A percentile compares a stretch with the other conserved stretches of the same genome.
phyloP scores from a whole-genome alignment of 495 filamentous ascomycete genomes.

The Darksidea phi region DNA sequence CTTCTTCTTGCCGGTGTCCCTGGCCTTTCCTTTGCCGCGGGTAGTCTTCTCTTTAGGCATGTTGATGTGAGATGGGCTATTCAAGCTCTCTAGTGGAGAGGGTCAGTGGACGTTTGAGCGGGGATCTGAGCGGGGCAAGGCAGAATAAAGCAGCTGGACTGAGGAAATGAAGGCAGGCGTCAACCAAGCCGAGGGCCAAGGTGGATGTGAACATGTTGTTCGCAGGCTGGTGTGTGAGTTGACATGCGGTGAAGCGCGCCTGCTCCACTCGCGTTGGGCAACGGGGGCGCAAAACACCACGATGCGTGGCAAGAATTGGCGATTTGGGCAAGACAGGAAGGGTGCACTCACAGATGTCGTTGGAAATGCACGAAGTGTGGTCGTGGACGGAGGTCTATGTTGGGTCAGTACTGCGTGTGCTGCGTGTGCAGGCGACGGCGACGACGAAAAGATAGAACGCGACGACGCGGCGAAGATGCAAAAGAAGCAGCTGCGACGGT shows the following conservation, averaged over 20 bases:
- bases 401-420: background rate
- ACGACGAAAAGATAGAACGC: background rate
- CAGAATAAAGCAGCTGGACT: background rate
- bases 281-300: slow-evolving; percentile 1
- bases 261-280: background rate
- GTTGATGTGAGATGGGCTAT: slow-evolving; percentile 39
- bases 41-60: slow-evolving; percentile 77
- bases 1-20: slow-evolving; percentile 67
- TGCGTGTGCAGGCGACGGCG: background rate
- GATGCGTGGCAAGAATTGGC: background rate
- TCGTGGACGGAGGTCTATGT: background rate
- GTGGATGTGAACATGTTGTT: background rate
- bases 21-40: slow-evolving; percentile 56
- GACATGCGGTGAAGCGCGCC: background rate
- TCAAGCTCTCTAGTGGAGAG: background rate
- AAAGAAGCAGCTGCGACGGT: slow-evolving; percentile 3
- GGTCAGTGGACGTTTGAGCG: background rate
- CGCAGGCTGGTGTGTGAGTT: background rate
- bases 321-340: background rate
- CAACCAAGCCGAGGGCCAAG: background rate
- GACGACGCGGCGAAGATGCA: slow-evolving; percentile 10
- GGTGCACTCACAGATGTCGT: slow-evolving; percentile 1
- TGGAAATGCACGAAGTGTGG: background rate
- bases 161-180: background rate
- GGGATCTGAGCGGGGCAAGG: background rate